A percentile compares a stretch with the other conserved stretches of the same genome.
Conservation (phyloP, 192 early-diverging fungal species). For the Oehlia diaphana region DNA sequence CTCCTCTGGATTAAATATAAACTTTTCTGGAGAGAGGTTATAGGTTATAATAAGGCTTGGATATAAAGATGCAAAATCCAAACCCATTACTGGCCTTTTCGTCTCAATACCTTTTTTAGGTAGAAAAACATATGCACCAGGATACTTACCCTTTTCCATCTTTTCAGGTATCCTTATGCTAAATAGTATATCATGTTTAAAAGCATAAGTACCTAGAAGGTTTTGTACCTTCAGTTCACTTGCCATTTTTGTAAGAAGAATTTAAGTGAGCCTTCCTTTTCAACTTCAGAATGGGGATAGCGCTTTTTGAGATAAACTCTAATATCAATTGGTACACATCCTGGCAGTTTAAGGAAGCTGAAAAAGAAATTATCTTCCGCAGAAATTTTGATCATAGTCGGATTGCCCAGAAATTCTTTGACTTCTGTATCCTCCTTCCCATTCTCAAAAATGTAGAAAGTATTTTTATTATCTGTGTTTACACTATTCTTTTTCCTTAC, state of each 20-base stretch:
- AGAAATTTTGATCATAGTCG: too few species aligned
- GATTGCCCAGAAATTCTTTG: too few species aligned
- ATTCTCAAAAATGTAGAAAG: background rate
- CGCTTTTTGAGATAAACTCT: background rate
- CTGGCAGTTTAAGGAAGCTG: too few species aligned
- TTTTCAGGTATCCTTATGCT: background rate
- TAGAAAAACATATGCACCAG: background rate
- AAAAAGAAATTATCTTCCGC: too few species aligned
- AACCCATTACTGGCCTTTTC: background rate
- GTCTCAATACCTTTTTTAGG: background rate
- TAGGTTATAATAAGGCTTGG: background rate
- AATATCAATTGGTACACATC: background rate
- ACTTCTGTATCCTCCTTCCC: too few species aligned
- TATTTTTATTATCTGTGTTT: background rate
- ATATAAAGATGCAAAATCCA: constrained; percentile 14
- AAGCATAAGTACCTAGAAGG: background rate
- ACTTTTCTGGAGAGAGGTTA: too few species aligned
- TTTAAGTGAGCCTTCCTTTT: too few species aligned
- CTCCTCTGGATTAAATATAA: too few species aligned
- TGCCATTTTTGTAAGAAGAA: background rate
- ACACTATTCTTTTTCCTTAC: background rate
- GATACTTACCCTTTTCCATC: background rate
- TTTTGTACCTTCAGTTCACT: background rate
- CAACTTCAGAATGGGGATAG: background rate
- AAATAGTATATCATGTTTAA: background rate